Evolutionary conservation across 2,329 filamentous ascomycete genomes (phyloP), one percentile per base, ranked within the genome.

Genomic region (Aspergillus pseudoviridinutans): DNA sequence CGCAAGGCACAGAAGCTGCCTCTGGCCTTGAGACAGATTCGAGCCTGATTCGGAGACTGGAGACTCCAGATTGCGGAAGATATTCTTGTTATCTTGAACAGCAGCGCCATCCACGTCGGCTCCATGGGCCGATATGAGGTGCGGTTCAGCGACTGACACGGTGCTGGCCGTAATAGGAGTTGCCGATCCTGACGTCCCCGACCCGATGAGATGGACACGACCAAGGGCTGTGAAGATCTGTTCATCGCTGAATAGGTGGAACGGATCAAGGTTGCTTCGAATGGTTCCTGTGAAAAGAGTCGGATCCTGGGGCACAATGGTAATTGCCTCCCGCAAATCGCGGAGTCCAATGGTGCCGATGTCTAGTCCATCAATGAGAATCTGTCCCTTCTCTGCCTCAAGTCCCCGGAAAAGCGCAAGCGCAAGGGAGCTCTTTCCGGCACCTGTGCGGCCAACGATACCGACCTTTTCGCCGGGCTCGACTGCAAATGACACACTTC

Each of bases 1-100:
- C 0, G 93, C 94, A 9, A 99, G 85, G 71, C 94, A 99, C 56
- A 99, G 81, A 9, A 99, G 87, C 75, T 99, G 94, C 7, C 94
- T 87, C 73, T 99, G 94, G 50, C 94, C 94, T 75, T 99, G 94
- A 0, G 93, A 97, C 10, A 99, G 82, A 69, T 99, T 99, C 61
- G 88, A 89, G 50, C 94, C 94, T 0, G 92, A 97, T 71, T 97
- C 94, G 1, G 90, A 86, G 42, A 99, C 89, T 0, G 88, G 79
- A 0, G 91, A 94, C 29, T 86, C 85, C 35, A 99, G 85, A 70
- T 96, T 92, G 49, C 89, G 81, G 83, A 99, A 97, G 58, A 96
- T 80, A 73, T 97, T 99, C 77, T 95, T 96, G 82, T 99, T 99
- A 55, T 90, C 88, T 17, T 83, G 61, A 35, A 68, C 49, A 4